Evolutionary conservation across 192 early-diverging fungal species (phyloP), one percentile per base, ranked within the genome.

Genomic region (Coemansia sp.): DNA sequence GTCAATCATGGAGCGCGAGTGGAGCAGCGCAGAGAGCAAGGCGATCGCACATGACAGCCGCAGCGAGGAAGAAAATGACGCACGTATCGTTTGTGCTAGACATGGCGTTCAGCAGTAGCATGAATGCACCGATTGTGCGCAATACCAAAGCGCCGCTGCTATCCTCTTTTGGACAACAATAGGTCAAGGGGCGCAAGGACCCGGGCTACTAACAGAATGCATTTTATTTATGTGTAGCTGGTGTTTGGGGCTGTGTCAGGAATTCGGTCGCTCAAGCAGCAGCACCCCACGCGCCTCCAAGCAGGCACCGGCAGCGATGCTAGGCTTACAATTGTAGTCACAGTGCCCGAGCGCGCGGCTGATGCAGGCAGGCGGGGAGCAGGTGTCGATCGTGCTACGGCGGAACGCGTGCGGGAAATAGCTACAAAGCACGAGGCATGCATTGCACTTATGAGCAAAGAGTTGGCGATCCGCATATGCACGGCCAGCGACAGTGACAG

Each of bases 1-100:
- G 62, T 81, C 78, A 14, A 61, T 81, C 23, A 81, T 81, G 78
- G 72, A 81, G 64, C 58, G 59, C 45, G 58, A 57, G 56, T 81
- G 78, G 78, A 50, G 21, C 19, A 25, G 48, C 24, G 11, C 24
- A 8, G 23, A 27, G 5, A 25, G 37, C 49, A 55, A 58, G 11
- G 32, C 67, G 48, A 19, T 65, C 35, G 61, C 43, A 41, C 61
- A 54, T 45, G 59, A 68, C 41, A 10, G 27, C 12, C 24, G 29
- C 17, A 72, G 72, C 7, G 77, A 80, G 51, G 62, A 63, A 7
- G 77, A 80, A 60, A 74, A 66, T 45, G 64, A 66, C 52, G 78
- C 38, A 75, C 52, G 77, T 74, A 54, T 41, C 41, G 15, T 15
- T 43, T 43, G 41, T n/a, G 15, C 41, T 43, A 43, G 41, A 43